Evolutionary conservation across 495 filamentous ascomycete species (phyloP), one percentile per base, ranked within the genome.

Genomic region (Aspergillus diversus): DNA sequence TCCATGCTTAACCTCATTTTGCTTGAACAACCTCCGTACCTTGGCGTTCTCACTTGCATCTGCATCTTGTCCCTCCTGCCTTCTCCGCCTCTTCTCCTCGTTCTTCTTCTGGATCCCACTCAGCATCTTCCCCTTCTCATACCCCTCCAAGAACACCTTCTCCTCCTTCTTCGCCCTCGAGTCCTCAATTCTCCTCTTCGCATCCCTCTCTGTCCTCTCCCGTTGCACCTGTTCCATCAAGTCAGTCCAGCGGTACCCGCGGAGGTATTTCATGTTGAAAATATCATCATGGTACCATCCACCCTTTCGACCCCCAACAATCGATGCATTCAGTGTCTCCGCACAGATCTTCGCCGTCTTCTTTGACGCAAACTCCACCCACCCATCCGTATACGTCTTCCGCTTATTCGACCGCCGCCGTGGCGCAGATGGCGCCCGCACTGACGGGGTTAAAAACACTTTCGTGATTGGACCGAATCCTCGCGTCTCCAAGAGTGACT

Each of bases 201-300:
- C 89, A 60, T 89, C 86, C n/a, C 92, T 73, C 74, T 93, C 92
- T 33, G 89, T 88, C 73, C 91, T 89, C 78, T 98, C 95, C 48
- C 89, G 80, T 53, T 88, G 82, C 66, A 94, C 89, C 71, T 92
- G 88, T 68, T 81, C 80, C 74, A 82, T 82, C 55, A 87, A 63
- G 68, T 87, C 79, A 13, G 74, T 78, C 93, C 94, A 99, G 69
- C 90, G 92, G 70, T 94, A 95, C 3, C 92, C 92, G 0, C 48
- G 37, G 57, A 99, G 80, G 71, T 97, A 99, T 60, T 84, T 87
- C 64, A 90, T 81, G 69, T 88, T 95, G 90, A 91, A 96, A 52
- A 99, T 84, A 71, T 98, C 96, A 74, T 99, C 95, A 59, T 90
- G 86, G 75, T 97, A 99, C 75, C 88, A 96, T 12, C 87, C 84